Base-by-base conservation (phyloP, 2,329 filamentous ascomycete genomes). In the Alternaria ethzedia region DNA sequence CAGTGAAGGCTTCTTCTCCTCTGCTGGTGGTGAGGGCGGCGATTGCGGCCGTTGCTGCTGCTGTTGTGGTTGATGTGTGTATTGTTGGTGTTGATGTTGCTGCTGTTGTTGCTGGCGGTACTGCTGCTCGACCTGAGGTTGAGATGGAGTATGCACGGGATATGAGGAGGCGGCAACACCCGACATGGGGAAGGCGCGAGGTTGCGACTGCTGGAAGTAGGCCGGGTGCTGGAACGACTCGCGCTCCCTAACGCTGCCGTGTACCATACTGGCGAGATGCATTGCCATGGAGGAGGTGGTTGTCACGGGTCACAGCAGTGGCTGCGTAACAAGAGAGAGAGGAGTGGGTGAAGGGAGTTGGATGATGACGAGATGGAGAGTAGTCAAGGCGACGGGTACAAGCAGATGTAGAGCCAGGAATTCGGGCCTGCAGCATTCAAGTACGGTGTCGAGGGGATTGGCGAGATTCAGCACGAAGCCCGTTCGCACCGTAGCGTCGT, bases 1-100 rank as follows among this genome's bases (percentile, higher is more conserved):
- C 61, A 98, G 84, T 54, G 94, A 97, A 76, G 91, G 96, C 82
- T 91, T 94, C 70, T 89, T 84, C 75, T 93, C 91, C 73, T 94
- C 91, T 78, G 91, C 89, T 46, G 91, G 90, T 65, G 91, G 91
- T 70, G 91, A 93, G 30, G 91, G 91, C 58, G 90, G 91, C 55
- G 89, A 87, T 74, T 89, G 87, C 52, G 88, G 87, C 26, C 74
- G 75, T 67, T 72, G 72, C 46, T 67, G 75, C 63, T 75, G 75
- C 36, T 72, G 70, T 57, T 77, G 76, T 20, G 67, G 61, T 54
- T 76, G 70, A 30, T 59, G 65, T 23, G 49, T 61, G 12, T 66
- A 65, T 57, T 68, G 54, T 45, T 60, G 62, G 56, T 63, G 74
- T 63, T 77, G 75, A 30, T 73, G 72, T 12, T 52, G 49, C 6